Base-by-base conservation (phyloP, 148 eudicot genomes). In the Mesembryanthemum crystallinum region DNA sequence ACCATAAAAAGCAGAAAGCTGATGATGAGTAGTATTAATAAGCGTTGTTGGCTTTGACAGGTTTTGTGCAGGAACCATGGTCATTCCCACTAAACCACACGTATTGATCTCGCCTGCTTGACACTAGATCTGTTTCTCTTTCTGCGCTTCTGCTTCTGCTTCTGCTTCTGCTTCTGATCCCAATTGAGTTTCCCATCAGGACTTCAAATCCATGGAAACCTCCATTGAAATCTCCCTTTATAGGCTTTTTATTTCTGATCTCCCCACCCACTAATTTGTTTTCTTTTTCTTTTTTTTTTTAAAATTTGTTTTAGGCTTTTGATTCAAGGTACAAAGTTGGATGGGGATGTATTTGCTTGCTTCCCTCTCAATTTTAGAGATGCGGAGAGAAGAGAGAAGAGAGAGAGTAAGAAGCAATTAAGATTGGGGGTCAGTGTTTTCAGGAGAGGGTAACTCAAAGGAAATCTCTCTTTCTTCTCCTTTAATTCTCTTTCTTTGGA, bases 31-130 rank as follows among this genome's bases (percentile, higher is more conserved):
- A n/a, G n/a, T 27, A 11, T 27, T 24, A 8, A 8, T 25, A 14
- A 9, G 33, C 4, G n/a, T 68, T 25, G 59, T 47, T 37, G 68
- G 77, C 72, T 84, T 69, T 9, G 79, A 71, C 14, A 77, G 65
- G 14, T 81, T 74, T 33, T 79, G 77, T 33, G 79, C 51, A 37
- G 88, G 85, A 73, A 86, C 64, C 91, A 84, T 87, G 86, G 87
- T 89, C 93, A 86, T 89, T 43, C 60, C 77, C 83, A 8, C 28
- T 4, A 9, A n/a, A n/a, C n/a, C n/a, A n/a, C n/a, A n/a, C n/a
- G n/a, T n/a, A n/a, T n/a, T n/a, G n/a, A n/a, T n/a, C n/a, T n/a
- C n/a, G n/a, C n/a, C n/a, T n/a, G n/a, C n/a, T n/a, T n/a, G n/a
- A n/a, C n/a, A n/a, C n/a, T n/a, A n/a, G n/a, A n/a, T n/a, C n/a